A percentile compares a stretch with the other conserved stretches of the same genome.
Conservation (phyloP, 2,329 filamentous ascomycete species). For the Sporothrix luriei region DNA sequence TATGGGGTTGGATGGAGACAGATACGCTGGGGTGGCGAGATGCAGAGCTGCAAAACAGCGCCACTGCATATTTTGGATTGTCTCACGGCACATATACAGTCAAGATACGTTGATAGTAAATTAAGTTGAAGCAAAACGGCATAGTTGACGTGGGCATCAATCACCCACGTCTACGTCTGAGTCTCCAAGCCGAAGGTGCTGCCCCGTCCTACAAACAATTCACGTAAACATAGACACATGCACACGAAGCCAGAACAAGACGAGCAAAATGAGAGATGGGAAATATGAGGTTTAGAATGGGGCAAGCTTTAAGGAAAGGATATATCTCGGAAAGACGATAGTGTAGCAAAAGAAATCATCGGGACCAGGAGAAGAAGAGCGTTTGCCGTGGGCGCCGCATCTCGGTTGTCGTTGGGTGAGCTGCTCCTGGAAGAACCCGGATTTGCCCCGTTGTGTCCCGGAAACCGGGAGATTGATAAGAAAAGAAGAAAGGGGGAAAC, state of each 20-base stretch:
- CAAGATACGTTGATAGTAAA: background rate
- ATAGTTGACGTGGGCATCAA: background rate
- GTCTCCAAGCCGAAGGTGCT: background rate
- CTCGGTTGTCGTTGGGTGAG: background rate
- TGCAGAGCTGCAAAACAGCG: background rate
- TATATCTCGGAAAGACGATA: constrained; percentile 27
- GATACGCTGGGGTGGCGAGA: background rate
- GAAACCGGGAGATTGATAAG: constrained; percentile 22
- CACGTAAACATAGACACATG: background rate
- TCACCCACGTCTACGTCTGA: background rate
- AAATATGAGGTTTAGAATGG: constrained; percentile 28
- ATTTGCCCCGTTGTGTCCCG: constrained; percentile 16
- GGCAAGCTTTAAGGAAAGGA: constrained; percentile 25
- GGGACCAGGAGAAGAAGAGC: constrained; percentile 8
- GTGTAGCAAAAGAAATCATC: constrained; percentile 13
- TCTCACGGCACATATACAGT: background rate
- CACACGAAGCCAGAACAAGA: background rate
- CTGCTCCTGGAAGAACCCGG: constrained; percentile 7
- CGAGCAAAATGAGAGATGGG: constrained; percentile 1
- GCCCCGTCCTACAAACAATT: background rate
- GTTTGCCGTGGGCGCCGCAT: background rate
- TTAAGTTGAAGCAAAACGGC: background rate
- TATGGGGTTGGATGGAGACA: background rate
- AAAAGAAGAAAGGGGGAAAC: constrained; percentile 14
- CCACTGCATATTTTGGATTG: background rate